These are phyloP conservation scores for Penicillium turbatum DNA, from an alignment of 495 filamentous ascomycete genomes.

Conservation along the genomic window DNA sequence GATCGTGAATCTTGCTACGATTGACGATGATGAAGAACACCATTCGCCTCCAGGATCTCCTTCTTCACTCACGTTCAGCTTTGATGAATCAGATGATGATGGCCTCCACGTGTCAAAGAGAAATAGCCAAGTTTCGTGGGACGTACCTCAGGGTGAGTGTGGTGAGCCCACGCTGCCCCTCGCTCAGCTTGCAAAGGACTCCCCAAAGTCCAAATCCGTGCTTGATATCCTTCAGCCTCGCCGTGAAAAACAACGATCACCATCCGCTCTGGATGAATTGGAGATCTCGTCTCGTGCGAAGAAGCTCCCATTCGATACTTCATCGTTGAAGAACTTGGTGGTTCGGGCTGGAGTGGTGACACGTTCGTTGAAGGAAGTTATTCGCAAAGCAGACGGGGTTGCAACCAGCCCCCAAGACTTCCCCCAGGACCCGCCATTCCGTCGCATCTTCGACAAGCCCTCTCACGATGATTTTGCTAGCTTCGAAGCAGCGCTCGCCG, in stretches of 20 bases:
- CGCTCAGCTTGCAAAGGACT: constrained; percentile 31
- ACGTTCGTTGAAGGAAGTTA: constrained; percentile 66
- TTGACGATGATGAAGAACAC: constrained; percentile 67
- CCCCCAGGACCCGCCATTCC: constrained; percentile 40
- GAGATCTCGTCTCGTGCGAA: constrained; percentile 49
- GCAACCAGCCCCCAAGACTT: constrained; percentile 53
- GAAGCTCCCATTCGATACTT: constrained; percentile 89
- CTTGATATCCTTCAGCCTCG: constrained; percentile 77
- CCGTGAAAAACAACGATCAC: constrained; percentile 49
- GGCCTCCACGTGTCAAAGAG: constrained; percentile 37
- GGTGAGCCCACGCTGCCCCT: constrained; percentile 3
- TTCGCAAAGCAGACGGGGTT: constrained; percentile 74
- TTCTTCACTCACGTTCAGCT: constrained; percentile 49
- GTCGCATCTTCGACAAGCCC: constrained; percentile 43
- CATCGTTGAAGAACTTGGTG: constrained; percentile 80
- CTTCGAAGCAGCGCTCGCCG: constrained; percentile 30
- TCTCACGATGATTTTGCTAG: constrained; percentile 32
- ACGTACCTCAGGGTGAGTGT: constrained; percentile 1
- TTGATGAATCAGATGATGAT: constrained; percentile 60
- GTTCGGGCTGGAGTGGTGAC: constrained; percentile 75
- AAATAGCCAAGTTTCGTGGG: constrained; percentile 36
- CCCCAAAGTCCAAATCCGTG: constrained; percentile 69
- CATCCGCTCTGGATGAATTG: constrained; percentile 37
- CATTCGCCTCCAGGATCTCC: constrained; percentile 48
- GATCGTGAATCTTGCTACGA: constrained; percentile 79